Evolutionary conservation across 306 rosid genomes (phyloP).

Genomic region (Prunus campanulata): DNA sequence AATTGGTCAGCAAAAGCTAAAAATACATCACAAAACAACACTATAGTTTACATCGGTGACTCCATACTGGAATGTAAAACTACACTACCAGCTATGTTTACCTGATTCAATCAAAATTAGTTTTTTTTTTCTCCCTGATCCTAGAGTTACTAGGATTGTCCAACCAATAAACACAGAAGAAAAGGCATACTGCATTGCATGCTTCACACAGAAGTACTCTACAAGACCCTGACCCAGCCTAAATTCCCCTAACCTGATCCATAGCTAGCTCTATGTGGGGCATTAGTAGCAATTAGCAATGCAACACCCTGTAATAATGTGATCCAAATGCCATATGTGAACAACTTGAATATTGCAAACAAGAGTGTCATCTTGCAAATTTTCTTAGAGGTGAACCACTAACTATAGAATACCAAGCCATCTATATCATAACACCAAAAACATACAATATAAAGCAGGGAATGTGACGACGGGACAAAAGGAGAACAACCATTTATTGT

Average conservation of each 20-base stretch:
- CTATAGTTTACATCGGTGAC: neutral
- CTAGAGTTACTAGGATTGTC: neutral
- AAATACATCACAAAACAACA: conserved; percentile 10
- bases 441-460: neutral
- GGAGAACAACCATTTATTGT: neutral
- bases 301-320: neutral
- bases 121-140: neutral
- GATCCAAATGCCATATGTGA: neutral
- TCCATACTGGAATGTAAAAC: neutral
- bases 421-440: neutral
- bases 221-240: neutral
- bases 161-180: neutral
- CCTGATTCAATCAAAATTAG: neutral
- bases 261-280: neutral
- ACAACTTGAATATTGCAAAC: neutral
- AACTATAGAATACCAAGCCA: neutral
- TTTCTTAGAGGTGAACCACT: neutral
- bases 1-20: conserved; percentile 23
- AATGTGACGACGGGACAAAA: neutral
- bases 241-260: neutral
- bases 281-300: neutral
- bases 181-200: neutral
- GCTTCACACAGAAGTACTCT: neutral
- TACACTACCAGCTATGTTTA: neutral
- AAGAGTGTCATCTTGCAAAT: neutral